Evolutionary conservation across 176 grass and related monocot species (phyloP).

Genomic region (Melocanna baccifera): DNA sequence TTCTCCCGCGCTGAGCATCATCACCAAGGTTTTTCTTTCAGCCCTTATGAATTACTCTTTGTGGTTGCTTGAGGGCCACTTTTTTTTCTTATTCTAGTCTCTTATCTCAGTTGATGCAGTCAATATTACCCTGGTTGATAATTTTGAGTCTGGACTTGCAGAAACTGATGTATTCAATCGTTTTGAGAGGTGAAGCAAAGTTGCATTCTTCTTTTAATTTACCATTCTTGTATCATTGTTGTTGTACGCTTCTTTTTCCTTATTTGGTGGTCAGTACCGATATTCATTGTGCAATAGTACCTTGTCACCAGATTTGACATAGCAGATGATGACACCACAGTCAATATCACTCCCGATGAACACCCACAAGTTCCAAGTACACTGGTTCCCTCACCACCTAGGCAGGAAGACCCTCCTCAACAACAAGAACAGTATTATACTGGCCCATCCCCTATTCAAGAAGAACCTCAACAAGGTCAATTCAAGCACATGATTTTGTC

Average conservation of each 20-base stretch:
- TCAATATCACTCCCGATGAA: conserved; percentile 55
- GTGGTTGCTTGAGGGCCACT: conserved; percentile 7
- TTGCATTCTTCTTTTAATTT: conserved; percentile 7
- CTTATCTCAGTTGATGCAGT: conserved; percentile 50
- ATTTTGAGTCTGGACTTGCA: conserved; percentile 47
- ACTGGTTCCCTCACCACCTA: conserved; percentile 54
- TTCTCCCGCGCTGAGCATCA: conserved; percentile 30
- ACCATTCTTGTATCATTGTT: conserved; percentile 5
- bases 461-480: conserved; percentile 59
- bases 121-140: conserved; percentile 72
- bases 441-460: conserved; percentile 31
- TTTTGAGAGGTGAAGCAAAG: conserved; percentile 70
- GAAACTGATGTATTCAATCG: conserved; percentile 60
- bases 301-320: conserved; percentile 75
- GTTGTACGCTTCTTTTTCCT: background rate
- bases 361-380: conserved; percentile 43
- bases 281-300: conserved; percentile 20
- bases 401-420: conserved; percentile 44
- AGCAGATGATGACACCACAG: conserved; percentile 69
- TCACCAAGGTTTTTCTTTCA: conserved; percentile 75
- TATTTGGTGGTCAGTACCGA: background rate
- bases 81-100: background rate
- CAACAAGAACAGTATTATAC: conserved; percentile 26
- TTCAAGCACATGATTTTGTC: conserved; percentile 19
- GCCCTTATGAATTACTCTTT: background rate